These are phyloP conservation scores for Yamadazyma phyllophila DNA, from an alignment of 805 yeast genomes.

Conservation along the genomic window DNA sequence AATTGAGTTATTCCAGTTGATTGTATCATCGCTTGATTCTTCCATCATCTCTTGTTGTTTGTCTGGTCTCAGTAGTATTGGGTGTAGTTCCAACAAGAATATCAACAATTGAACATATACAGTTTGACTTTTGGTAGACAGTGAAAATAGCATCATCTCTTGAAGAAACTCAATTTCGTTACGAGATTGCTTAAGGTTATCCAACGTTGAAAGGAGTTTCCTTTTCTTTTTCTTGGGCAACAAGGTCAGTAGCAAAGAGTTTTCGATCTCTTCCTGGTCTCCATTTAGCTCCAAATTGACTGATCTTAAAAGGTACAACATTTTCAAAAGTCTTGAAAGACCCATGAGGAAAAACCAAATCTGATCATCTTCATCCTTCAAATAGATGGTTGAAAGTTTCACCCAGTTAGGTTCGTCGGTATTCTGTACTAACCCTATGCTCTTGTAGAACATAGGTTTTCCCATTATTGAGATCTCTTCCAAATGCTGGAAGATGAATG, in stretches of 20 bases:
- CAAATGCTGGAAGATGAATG: neutral
- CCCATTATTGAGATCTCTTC: constrained; percentile 3
- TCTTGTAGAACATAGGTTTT: constrained; percentile 2
- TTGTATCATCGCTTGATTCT: neutral
- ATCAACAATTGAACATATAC: constrained; percentile 18
- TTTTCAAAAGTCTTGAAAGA: constrained; percentile 25
- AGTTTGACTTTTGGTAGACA: constrained; percentile 13
- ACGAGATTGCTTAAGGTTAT: constrained; percentile 13
- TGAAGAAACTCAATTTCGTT: constrained; percentile 22
- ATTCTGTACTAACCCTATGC: constrained; percentile 2
- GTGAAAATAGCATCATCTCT: constrained; percentile 20
- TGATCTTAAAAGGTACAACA: constrained; percentile 26
- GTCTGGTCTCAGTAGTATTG: neutral
- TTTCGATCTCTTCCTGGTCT: neutral
- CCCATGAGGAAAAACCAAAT: constrained; percentile 46
- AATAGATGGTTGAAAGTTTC: constrained; percentile 20
- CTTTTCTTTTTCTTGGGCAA: constrained; percentile 4
- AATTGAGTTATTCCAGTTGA: neutral
- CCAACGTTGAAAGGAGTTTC: neutral
- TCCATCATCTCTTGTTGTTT: neutral
- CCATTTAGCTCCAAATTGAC: neutral
- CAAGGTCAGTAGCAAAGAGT: neutral
- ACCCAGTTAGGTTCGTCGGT: constrained; percentile 21
- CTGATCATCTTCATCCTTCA: constrained; percentile 16
- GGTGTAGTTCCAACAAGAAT: constrained; percentile 17